Base-by-base conservation (phyloP, 495 filamentous ascomycete genomes). In the Lasiosphaeris hirsuta region DNA sequence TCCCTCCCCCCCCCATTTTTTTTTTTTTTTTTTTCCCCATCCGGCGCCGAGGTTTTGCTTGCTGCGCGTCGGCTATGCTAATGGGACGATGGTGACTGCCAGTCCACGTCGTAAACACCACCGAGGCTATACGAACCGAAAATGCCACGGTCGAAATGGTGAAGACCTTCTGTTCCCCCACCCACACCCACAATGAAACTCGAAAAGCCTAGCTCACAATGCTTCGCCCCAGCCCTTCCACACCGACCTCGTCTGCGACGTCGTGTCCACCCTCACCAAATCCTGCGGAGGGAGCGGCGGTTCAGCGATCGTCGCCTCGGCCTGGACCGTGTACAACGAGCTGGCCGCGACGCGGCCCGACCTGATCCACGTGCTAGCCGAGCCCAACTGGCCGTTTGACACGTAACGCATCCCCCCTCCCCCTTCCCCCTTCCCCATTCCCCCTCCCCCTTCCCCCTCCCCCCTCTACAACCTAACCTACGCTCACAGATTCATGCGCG, bases 271-370 rank as follows among this genome's bases (percentile, higher is more conserved):
- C 43, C 41, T 49, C 18, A 44, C 49, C 35, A 34, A 49, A 11
- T 36, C 42, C 9, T 35, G 40, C 35, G 54, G 43, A 1, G 43
- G 15, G 9, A 35, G 40, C 17, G 54, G 54, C 8, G 54, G 54
- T 19, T 0, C 48, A 10, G 39, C 40, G 17, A 33, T 40, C 18
- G 15, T 58, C 1, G 56, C 56, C 10, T 58, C 56, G 2, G 51
- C 56, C 0, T 47, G 34, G 19, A 41, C 37, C 23, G 36, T 58
- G 30, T 58, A 58, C 47, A 58, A 58, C 39, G 56, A 58, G 19
- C 51, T 58, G 10, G 56, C 56, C 0, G 42, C 13, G 4, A 52
- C 10, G 4, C 10, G 56, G 7, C 56, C 56, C 7, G 56, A 58
- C 19, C 14, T 58, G n/a, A 58, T 58, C 7, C 47, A 52, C 41